Evolutionary conservation across 306 rosid genomes (phyloP).

Genomic region (Acacia crassicarpa): DNA sequence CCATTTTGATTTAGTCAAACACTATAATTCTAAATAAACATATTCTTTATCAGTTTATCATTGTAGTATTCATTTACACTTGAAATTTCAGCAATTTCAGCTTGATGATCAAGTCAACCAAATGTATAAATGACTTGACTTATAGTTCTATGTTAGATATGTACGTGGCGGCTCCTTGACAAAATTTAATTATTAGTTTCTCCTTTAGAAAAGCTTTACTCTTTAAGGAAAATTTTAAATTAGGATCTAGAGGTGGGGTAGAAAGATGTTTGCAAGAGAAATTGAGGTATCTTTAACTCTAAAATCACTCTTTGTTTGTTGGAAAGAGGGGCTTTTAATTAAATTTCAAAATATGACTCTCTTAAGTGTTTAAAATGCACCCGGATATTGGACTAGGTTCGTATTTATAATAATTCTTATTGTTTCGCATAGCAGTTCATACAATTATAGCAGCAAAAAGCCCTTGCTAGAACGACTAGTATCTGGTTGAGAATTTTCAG

Average conservation of each 20-base stretch:
- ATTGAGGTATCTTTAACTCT: too few species aligned
- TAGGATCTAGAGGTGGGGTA: not conserved
- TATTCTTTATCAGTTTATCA: constrained; percentile 6
- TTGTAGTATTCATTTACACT: not conserved
- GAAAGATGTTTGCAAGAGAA: not conserved
- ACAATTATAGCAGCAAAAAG: too few species aligned
- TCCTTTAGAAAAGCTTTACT: not conserved
- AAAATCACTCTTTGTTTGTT: not conserved
- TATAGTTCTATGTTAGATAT: not conserved
- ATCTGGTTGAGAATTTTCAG: too few species aligned
- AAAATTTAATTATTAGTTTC: not conserved
- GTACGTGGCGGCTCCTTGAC: not conserved
- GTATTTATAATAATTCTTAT: too few species aligned
- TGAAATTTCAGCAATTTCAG: not conserved
- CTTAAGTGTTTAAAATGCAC: too few species aligned
- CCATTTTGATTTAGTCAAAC: not conserved
- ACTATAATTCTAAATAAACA: constrained; percentile 7
- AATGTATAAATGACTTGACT: not conserved
- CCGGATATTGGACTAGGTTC: too few species aligned
- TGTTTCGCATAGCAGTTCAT: too few species aligned
- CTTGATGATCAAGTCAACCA: not conserved
- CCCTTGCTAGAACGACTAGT: too few species aligned
- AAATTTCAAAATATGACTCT: not conserved
- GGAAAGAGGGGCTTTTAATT: not conserved
- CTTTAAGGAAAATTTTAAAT: not conserved